Evolutionary conservation across 2,329 filamentous ascomycete genomes (phyloP).

Genomic region (Ophiosphaerella herpotricha): DNA sequence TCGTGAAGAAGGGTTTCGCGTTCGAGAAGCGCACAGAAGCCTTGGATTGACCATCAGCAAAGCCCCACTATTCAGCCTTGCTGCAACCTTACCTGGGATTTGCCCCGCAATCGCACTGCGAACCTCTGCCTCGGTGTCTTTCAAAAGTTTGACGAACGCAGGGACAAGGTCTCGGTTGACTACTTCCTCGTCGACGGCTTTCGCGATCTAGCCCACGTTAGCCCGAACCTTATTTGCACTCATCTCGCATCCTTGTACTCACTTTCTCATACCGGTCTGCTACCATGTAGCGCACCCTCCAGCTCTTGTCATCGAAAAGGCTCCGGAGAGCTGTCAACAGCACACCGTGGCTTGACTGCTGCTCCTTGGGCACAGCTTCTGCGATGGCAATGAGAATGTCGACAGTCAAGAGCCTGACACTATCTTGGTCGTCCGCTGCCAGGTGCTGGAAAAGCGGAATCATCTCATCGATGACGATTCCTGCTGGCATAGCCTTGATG

Average conservation of each 20-base stretch:
- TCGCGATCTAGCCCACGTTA: conserved; percentile 74
- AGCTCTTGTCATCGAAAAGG: conserved; percentile 98
- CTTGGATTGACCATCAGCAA: conserved; percentile 53
- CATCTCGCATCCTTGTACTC: conserved; percentile 3
- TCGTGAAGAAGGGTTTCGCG: conserved; percentile 87
- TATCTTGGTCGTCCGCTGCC: conserved; percentile 95
- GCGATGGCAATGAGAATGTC: conserved; percentile 96
- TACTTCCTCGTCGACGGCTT: conserved; percentile 97
- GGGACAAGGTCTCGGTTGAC: conserved; percentile 92
- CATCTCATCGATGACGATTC: conserved; percentile 96
- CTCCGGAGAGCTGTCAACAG: conserved; percentile 86
- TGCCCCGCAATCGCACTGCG: conserved; percentile 96
- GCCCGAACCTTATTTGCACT: conserved; percentile 20
- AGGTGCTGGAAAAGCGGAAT: conserved; percentile 98
- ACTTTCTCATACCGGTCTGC: conserved; percentile 98
- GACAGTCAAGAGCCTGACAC: conserved; percentile 91
- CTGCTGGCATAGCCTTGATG: conserved; percentile 91
- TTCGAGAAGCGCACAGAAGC: conserved; percentile 91
- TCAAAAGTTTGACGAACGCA: conserved; percentile 94
- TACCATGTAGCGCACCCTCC: conserved; percentile 99
- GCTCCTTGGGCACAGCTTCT: conserved; percentile 96
- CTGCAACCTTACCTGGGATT: conserved; percentile 70
- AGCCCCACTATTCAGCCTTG: conserved; percentile 5
- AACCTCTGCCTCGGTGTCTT: conserved; percentile 97
- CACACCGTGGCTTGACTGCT: conserved; percentile 94